phyloP scores from a whole-genome alignment of 2,329 filamentous ascomycete species.

The Aspergillus versicolor region DNA sequence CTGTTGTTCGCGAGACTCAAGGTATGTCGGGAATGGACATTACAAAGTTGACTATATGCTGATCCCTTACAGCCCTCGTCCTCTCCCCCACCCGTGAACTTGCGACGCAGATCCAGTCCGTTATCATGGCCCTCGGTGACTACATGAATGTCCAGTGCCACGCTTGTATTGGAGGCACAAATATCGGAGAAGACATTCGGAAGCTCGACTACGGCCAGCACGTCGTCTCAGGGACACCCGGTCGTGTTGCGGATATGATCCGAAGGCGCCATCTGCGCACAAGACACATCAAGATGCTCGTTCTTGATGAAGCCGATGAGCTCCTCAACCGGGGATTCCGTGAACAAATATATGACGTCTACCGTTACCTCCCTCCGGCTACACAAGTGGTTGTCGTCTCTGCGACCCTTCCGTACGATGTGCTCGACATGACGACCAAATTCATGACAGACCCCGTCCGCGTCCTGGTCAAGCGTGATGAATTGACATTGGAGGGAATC shows the following conservation, averaged over 20 bases:
- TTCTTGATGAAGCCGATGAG: conserved; percentile 75
- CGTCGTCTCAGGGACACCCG: conserved; percentile 96
- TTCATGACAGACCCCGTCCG: conserved; percentile 99
- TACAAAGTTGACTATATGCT: not conserved
- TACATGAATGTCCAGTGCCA: conserved; percentile 99
- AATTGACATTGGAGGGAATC: conserved; percentile 92
- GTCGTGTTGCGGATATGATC: conserved; percentile 86
- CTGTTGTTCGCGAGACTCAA: conserved; percentile 86
- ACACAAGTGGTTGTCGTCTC: conserved; percentile 99
- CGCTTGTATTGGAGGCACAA: conserved; percentile 96
- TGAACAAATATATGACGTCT: conserved; percentile 99
- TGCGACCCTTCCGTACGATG: conserved; percentile 94
- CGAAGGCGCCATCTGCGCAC: conserved; percentile 71
- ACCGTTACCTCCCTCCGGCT: conserved; percentile 91
- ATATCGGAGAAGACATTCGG: conserved; percentile 95
- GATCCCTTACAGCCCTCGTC: conserved; percentile 65
- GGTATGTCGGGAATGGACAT: conserved; percentile 36
- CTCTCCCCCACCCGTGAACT: conserved; percentile 95
- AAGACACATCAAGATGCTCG: conserved; percentile 74
- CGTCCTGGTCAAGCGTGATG: conserved; percentile 97
- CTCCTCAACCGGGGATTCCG: conserved; percentile 90
- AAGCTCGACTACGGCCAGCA: conserved; percentile 98
- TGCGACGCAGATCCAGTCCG: conserved; percentile 96
- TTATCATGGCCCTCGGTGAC: conserved; percentile 98
- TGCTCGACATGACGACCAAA: conserved; percentile 98